Conservation (phyloP, 176 grass and related monocot species). For the Triticum turgidum region DNA sequence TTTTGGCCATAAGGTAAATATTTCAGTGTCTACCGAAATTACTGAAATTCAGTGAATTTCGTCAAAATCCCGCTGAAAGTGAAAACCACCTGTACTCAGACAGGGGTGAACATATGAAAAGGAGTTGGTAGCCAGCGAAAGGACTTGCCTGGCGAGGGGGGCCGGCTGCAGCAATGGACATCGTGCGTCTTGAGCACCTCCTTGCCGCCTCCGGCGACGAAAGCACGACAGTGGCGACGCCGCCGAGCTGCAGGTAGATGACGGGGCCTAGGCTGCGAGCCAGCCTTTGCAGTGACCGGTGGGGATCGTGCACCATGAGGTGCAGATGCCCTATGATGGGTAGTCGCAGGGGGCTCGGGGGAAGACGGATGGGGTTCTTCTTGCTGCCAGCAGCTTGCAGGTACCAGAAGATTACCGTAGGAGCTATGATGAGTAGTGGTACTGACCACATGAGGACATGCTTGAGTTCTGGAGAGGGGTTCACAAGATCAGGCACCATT, state of each 20-base stretch:
- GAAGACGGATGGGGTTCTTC: neutral
- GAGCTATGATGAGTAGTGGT: neutral
- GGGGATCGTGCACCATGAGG: conserved; percentile 10
- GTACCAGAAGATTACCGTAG: neutral
- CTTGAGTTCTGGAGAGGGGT: neutral
- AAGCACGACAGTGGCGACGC: neutral
- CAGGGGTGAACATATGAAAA: too few relatives aligned
- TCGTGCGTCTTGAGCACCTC: conserved; percentile 31
- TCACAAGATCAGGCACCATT: neutral
- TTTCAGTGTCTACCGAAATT: too few relatives aligned
- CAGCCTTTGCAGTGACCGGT: neutral
- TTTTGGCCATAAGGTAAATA: too few relatives aligned
- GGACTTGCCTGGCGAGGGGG: conserved; percentile 11
- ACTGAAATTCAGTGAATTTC: too few relatives aligned
- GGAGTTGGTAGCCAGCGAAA: too few relatives aligned
- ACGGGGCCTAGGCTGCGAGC: neutral
- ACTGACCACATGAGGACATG: neutral
- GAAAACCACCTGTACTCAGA: too few relatives aligned
- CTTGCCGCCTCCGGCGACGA: neutral
- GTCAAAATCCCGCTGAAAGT: too few relatives aligned
- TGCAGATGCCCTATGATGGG: conserved; percentile 24
- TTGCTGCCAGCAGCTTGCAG: neutral
- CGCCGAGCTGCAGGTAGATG: conserved; percentile 17
- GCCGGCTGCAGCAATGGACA: conserved; percentile 24
- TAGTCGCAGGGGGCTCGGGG: neutral